Evolutionary conservation across 1,139 yeast genomes (phyloP).

Genomic region (Arxiozyma telluris): DNA sequence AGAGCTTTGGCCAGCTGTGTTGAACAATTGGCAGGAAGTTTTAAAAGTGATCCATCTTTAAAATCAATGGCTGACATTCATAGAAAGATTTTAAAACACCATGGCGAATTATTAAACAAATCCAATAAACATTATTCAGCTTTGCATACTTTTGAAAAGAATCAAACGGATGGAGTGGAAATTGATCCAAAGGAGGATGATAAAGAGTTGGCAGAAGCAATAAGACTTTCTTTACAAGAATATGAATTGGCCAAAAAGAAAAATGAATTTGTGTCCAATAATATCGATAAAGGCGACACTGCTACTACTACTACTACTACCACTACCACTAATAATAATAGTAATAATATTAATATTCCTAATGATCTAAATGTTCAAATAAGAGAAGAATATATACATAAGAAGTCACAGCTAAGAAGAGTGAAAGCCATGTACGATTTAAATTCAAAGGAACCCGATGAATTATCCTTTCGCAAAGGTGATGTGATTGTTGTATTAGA

Average conservation of each 20-base stretch:
- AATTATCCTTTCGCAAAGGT: conserved; percentile 61
- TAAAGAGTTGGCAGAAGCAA: conserved; percentile 67
- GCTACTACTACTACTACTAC: not conserved
- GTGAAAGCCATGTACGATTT: conserved; percentile 84
- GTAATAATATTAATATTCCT: no score
- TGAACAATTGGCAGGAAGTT: conserved; percentile 48
- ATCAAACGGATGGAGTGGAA: conserved; percentile 57
- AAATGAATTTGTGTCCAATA: not conserved
- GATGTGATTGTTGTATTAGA: conserved; percentile 80
- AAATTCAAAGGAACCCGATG: conserved; percentile 60
- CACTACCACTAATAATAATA: conserved; percentile 4
- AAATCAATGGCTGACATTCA: conserved; percentile 60
- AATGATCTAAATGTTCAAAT: conserved; percentile 4
- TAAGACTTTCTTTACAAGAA: conserved; percentile 70
- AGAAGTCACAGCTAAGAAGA: conserved; percentile 37
- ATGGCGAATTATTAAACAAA: conserved; percentile 38
- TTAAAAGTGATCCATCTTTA: conserved; percentile 66
- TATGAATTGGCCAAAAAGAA: conserved; percentile 23
- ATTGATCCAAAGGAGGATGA: conserved; percentile 55
- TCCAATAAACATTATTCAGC: not conserved
- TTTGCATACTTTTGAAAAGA: not conserved
- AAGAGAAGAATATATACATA: not conserved
- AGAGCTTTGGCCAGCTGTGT: conserved; percentile 57
- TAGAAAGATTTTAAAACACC: conserved; percentile 35
- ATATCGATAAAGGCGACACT: not conserved